Evolutionary conservation across 2,329 filamentous ascomycete species (phyloP), one percentile per base, ranked within the genome.

Genomic region (Alternaria gansuensis): DNA sequence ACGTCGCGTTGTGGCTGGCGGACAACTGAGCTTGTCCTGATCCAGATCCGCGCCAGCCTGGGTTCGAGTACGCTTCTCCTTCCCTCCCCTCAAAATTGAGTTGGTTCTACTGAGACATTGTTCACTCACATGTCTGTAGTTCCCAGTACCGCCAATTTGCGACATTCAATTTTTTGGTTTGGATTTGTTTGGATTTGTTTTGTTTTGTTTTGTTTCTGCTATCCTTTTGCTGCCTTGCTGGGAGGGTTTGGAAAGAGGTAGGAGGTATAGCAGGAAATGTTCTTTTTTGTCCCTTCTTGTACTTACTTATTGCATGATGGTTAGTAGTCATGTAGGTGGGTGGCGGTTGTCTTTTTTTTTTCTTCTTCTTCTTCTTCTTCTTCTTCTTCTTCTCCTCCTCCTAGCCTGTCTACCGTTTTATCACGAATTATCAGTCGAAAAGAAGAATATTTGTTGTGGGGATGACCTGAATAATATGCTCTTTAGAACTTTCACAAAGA

Each of bases 1-100:
- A 70, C 67, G 67, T 69, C 67, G 66, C 67, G 67, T 70, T 70
- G 67, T 70, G 67, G 67, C 63, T 69, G 65, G 67, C 67, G 64
- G 63, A 53, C 55, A 67, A 39, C 51, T 2, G 21, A 45, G 33
- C 31, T 60, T 57, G 44, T 62, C 62, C 57, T 33, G 57, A 63
- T 64, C 60, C 55, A 59, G 63, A 68, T 69, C 67, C 67, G 67
- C 66, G 67, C 66, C 66, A 70, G 67, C 67, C 67, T 68, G 67
- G 67, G 67, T 69, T 70, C 66, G 67, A 69, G 62, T 66, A 63
- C 62, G 61, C 17, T 60, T 58, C 11, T 21, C 28, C 11, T n/a
- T 37, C n/a, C 17, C 17, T 17, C 17, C 17, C 17, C 17, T 17
- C 17, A 17, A 17, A 17, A 34, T 24, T 29, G 34, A 50, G 48